These are phyloP conservation scores for Alternaria ventricosa DNA, from an alignment of 2,329 filamentous ascomycete species.

Conservation along the genomic window DNA sequence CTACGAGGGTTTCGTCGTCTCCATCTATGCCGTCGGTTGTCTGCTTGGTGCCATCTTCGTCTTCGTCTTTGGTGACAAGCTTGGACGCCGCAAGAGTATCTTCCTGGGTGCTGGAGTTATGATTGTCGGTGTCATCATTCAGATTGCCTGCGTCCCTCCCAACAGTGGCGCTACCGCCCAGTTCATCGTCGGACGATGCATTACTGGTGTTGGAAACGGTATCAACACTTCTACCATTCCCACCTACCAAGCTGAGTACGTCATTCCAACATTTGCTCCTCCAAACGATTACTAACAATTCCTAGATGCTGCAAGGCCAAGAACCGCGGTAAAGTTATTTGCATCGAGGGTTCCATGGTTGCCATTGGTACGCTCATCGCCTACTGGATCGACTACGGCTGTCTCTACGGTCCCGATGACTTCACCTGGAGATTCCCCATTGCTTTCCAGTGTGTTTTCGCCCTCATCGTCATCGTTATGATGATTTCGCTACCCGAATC, in stretches of 20 bases:
- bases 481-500: conserved; percentile 47
- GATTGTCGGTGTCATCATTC: conserved; percentile 52
- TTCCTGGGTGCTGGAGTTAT: conserved; percentile 51
- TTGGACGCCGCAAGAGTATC: conserved; percentile 53
- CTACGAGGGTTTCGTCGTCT: conserved; percentile 55
- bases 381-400: conserved; percentile 60
- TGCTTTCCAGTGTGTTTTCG: conserved; percentile 59
- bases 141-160: conserved; percentile 39
- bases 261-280: background rate
- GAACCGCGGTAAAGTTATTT: conserved; percentile 66
- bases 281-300: background rate
- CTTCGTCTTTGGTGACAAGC: conserved; percentile 47
- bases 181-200: conserved; percentile 59
- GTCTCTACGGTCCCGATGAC: conserved; percentile 35
- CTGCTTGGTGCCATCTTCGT: conserved; percentile 51
- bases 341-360: conserved; percentile 61
- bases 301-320: conserved; percentile 54
- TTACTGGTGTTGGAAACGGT: conserved; percentile 61
- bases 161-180: conserved; percentile 51
- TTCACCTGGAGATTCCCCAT: conserved; percentile 59
- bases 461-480: conserved; percentile 38
- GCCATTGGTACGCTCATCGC: conserved; percentile 58
- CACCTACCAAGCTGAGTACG: conserved; percentile 59
- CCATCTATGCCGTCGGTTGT: conserved; percentile 61
- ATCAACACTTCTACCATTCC: conserved; percentile 63